These are phyloP conservation scores for Hanseniaspora meyeri DNA, from an alignment of 805 yeast species.

Conservation along the genomic window DNA sequence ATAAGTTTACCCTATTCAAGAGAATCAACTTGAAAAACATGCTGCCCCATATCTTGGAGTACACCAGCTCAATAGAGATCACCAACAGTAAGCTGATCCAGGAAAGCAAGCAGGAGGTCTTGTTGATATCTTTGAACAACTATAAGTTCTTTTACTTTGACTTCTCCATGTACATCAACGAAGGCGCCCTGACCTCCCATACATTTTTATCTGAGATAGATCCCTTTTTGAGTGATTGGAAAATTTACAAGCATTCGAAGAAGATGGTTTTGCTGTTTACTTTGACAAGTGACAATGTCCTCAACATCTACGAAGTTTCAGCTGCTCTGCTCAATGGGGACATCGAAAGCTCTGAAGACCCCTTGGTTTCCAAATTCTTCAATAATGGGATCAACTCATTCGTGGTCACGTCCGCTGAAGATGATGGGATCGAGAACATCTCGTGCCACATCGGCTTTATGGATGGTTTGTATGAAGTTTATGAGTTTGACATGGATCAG, in stretches of 20 bases:
- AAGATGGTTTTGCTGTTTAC: background rate
- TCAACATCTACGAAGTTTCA: background rate
- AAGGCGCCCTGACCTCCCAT: background rate
- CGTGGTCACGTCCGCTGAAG: background rate
- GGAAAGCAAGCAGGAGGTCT: background rate
- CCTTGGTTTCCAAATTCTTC: constrained; percentile 4
- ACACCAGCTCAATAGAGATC: background rate
- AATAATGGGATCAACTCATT: background rate
- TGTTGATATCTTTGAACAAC: background rate
- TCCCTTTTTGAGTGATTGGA: constrained; percentile 2
- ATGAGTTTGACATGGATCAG: background rate
- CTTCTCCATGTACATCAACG: background rate
- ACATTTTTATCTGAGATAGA: constrained; percentile 2
- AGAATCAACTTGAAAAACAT: background rate
- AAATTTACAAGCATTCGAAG: background rate
- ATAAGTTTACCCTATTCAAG: background rate
- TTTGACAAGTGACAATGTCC: constrained; percentile 5
- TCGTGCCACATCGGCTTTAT: constrained; percentile 6
- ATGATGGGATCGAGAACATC: background rate
- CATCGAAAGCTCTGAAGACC: background rate
- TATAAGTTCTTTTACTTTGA: constrained; percentile 3
- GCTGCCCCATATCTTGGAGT: constrained; percentile 9
- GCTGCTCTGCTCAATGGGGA: background rate
- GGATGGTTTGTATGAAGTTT: constrained; percentile 7
- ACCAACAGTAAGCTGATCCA: background rate